Percentiles rank a stretch among this genome's conserved stretches.
Conservation (phyloP, 768 basidiomycete genomes). For the Xerocomellus dryophilus region DNA sequence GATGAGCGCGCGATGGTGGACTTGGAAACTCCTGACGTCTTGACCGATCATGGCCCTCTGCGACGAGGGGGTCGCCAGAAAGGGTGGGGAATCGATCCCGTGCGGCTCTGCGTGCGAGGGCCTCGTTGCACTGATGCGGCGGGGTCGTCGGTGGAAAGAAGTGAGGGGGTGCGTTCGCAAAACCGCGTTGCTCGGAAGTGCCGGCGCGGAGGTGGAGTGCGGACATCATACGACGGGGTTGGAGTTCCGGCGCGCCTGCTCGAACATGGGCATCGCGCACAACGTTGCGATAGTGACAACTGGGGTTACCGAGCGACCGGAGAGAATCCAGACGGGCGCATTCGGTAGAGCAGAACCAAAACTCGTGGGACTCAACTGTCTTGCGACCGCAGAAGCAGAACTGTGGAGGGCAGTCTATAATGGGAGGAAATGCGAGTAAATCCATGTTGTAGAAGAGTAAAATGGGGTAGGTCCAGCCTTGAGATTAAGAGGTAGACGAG, state of each 20-base stretch:
- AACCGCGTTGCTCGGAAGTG: not conserved
- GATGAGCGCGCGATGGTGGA: no score
- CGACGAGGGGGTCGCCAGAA: no score
- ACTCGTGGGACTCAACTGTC: slow-evolving; percentile 26
- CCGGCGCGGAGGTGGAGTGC: not conserved
- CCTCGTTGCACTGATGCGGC: not conserved
- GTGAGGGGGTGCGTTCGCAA: not conserved
- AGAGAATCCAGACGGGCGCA: slow-evolving; percentile 31
- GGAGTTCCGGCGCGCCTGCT: not conserved
- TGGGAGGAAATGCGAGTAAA: slow-evolving; percentile 1
- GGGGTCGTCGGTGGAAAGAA: not conserved
- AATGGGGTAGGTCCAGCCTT: not conserved
- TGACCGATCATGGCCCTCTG: no score
- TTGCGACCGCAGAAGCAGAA: slow-evolving; percentile 27
- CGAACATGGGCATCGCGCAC: slow-evolving; percentile 15
- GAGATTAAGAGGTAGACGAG: not conserved
- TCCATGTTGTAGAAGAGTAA: slow-evolving; percentile 1
- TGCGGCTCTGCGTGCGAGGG: not conserved
- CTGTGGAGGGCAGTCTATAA: slow-evolving; percentile 10
- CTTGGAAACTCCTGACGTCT: no score
- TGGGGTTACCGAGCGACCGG: slow-evolving; percentile 18
- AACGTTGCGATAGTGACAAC: slow-evolving; percentile 27
- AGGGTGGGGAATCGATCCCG: not conserved
- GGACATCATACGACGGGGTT: slow-evolving; percentile 14
- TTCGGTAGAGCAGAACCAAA: slow-evolving; percentile 26